Base-by-base conservation (phyloP, 2,329 filamentous ascomycete genomes). In the Paraphaeosphaeria sporulosa region DNA sequence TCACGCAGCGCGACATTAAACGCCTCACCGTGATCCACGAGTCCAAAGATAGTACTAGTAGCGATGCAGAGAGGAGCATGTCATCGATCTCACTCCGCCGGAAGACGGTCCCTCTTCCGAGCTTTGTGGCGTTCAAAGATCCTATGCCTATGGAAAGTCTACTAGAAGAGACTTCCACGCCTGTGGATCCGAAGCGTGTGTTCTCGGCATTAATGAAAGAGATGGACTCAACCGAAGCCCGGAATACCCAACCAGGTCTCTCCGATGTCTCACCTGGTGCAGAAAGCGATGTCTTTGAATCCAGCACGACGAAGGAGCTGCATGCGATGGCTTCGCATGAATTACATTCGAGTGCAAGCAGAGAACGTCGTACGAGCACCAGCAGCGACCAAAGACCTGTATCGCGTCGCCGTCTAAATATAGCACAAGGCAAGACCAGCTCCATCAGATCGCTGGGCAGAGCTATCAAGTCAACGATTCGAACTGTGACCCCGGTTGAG, bases 11-110 rank as follows among this genome's bases (percentile, higher is more conserved):
- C 77, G 84, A 80, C 80, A 86, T 60, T 74, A 80, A 89, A 67
- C 83, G 86, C 1, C 77, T 90, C n/a, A 89, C 87, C 1, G 82
- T 88, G 25, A 90, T 90, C 69, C 85, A 85, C 48, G 88, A 90
- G 71, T 81, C 73, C 4, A 76, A 74, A 56, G 72, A 76, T 51
- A 78, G 75, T 32, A 69, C 75, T 17, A 67, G 71, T 12, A 77
- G 72, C 52, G 66, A 72, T 30, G 57, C 60, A 25, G 73, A 70
- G 5, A 63, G 61, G 2, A 38, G 21, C 23, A 25, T 59, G 3
- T 53, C 54, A 5, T 59, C 66, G 8, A 5, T 53, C 8, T 63
- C 60, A 1, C 58, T 57, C 2, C 62, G 55, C 17, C 64, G 66
- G n/a, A 71, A 70, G 17, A 63, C 68, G 7, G 46, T 70, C 9